phyloP scores from a whole-genome alignment of 768 basidiomycete species.

The Kwoniella shandongensis region DNA sequence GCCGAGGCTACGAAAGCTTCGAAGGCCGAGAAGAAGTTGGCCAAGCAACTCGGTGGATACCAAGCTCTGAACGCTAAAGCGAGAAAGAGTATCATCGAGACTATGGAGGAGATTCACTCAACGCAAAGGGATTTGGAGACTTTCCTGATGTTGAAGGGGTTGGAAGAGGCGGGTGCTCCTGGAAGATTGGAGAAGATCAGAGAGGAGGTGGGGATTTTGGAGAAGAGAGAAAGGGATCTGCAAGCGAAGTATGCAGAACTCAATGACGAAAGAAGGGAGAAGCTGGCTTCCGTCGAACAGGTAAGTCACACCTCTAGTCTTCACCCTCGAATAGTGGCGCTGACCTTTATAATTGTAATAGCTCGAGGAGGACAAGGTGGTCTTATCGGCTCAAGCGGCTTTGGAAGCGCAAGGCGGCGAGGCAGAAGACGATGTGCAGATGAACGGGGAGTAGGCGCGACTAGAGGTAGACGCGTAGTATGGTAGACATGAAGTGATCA shows the following conservation, averaged over 20 bases:
- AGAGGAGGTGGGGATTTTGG: constrained; percentile 81
- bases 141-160: constrained; percentile 69
- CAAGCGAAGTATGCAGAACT: constrained; percentile 85
- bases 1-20: constrained; percentile 75
- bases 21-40: constrained; percentile 89
- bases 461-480: neutral
- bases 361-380: constrained; percentile 70
- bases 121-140: constrained; percentile 72
- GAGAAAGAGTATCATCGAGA: constrained; percentile 40
- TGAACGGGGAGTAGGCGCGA: constrained; percentile 30
- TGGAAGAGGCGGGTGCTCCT: constrained; percentile 76
- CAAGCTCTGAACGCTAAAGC: constrained; percentile 70
- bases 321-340: constrained; percentile 49
- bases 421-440: constrained; percentile 32
- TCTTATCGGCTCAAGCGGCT: constrained; percentile 50
- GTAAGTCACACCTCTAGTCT: constrained; percentile 24
- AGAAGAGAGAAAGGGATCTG: constrained; percentile 70
- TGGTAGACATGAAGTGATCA: neutral
- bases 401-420: constrained; percentile 48
- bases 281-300: constrained; percentile 48
- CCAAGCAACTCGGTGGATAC: constrained; percentile 86
- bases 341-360: constrained; percentile 61
- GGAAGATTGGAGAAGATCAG: constrained; percentile 72
- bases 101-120: constrained; percentile 66
- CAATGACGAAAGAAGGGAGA: constrained; percentile 60